Base-by-base conservation (phyloP, 306 rosid genomes). In the Rubus parviflorus region DNA sequence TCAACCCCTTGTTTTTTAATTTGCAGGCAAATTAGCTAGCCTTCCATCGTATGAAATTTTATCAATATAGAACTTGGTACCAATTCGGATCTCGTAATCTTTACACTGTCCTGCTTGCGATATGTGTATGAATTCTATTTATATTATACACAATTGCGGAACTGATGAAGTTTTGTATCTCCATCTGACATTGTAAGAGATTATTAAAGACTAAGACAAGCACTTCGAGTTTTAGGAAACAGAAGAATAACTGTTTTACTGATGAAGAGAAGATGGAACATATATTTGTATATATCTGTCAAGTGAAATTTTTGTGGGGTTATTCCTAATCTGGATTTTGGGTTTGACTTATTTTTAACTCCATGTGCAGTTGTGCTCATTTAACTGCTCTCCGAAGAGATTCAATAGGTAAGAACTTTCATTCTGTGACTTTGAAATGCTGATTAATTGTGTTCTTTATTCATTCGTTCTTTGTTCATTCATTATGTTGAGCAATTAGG, bases 371-470 rank as follows among this genome's bases (percentile, higher is more conserved):
- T 72, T 92, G 96, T 73, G 95, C 97, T 68, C 98, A 94, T 89
- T 84, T 94, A 77, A 95, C 93, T 72, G 97, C 98, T 54, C 97
- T 95, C 60, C 87, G 97, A 70, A 85, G 98, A 87, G 98, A 94
- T 76, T 89, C 97, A 70, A 94, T 92, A 15, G 98, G 98, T 94
- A 88, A 84, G 89, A 63, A 30, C 17, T 22, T 40, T 75, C 73
- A 17, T 70, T 70, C 62, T 75, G 63, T 58, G 52, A 16, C 17
- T 70, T 79, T 72, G 43, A 77, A 58, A 8, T 85, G 38, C 16
- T 62, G 22, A 52, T 76, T 65, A 2, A 3, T 64, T 20, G 66
- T 2, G 6, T 38, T 37, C 7, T 7, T 25, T 25, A 25, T 25
- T 25, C 30, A 25, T 25, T 25, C 1, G 35, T 30, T 30, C 35